phyloP scores from a whole-genome alignment of 2,329 filamentous ascomycete genomes.

The Teratosphaeria gauchensis region DNA sequence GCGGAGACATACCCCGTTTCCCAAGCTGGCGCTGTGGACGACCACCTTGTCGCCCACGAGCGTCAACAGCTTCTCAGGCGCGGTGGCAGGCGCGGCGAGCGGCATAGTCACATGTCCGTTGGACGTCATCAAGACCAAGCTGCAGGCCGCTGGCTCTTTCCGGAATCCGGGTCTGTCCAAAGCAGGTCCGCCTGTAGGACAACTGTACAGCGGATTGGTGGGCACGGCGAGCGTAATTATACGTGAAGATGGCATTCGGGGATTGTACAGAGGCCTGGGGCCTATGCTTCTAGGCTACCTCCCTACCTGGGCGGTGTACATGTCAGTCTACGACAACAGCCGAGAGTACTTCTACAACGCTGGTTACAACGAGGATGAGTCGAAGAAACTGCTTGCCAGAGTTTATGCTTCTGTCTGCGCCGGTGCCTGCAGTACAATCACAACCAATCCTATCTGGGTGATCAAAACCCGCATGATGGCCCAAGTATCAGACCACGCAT shows the following conservation, averaged over 20 bases:
- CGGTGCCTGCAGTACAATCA: constrained; percentile 83
- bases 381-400: constrained; percentile 51
- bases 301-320: constrained; percentile 96
- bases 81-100: constrained; percentile 81
- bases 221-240: constrained; percentile 82
- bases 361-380: constrained; percentile 49
- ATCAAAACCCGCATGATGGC: constrained; percentile 99
- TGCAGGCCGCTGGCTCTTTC: constrained; percentile 91
- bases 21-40: constrained; percentile 30
- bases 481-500: constrained; percentile 56
- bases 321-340: constrained; percentile 88
- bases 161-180: constrained; percentile 27
- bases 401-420: constrained; percentile 86
- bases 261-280: constrained; percentile 85
- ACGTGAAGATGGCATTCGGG: constrained; percentile 75
- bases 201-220: constrained; percentile 72
- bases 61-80: constrained; percentile 77
- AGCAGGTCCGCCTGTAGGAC: constrained; percentile 31
- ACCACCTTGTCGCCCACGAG: constrained; percentile 44
- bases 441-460: constrained; percentile 97
- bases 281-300: constrained; percentile 93
- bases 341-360: constrained; percentile 63
- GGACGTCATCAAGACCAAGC: constrained; percentile 97
- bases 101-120: constrained; percentile 93
- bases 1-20: constrained; percentile 17